These are phyloP conservation scores for Pythium pectinolyticum DNA, from an alignment of 352 stramenopile species.

Conservation along the genomic window DNA sequence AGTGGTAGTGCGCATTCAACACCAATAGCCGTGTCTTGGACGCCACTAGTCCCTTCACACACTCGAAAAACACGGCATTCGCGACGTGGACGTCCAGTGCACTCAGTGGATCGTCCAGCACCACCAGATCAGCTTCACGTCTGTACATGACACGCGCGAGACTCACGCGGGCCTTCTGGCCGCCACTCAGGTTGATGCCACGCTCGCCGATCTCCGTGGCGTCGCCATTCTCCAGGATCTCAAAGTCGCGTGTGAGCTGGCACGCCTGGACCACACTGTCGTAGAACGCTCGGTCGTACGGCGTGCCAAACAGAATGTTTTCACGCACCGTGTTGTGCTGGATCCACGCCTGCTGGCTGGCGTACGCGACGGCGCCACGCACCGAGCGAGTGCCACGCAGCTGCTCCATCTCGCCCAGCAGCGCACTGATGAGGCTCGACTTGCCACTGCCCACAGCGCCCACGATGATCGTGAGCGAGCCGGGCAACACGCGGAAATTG, in stretches of 20 bases:
- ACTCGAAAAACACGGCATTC: slow-evolving; percentile 38
- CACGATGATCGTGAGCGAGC: slow-evolving; percentile 61
- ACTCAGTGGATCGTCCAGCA: slow-evolving; percentile 71
- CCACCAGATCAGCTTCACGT: slow-evolving; percentile 46
- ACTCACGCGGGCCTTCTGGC: slow-evolving; percentile 73
- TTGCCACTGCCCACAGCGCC: slow-evolving; percentile 54
- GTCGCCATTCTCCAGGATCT: slow-evolving; percentile 51
- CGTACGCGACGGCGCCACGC: slow-evolving; percentile 62
- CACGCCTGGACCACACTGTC: slow-evolving; percentile 34
- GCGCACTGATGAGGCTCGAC: slow-evolving; percentile 49
- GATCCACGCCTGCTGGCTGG: slow-evolving; percentile 91
- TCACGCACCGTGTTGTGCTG: slow-evolving; percentile 86
- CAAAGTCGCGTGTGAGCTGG: slow-evolving; percentile 44
- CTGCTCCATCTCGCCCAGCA: slow-evolving; percentile 52
- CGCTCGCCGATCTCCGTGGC: slow-evolving; percentile 67
- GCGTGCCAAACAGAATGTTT: slow-evolving; percentile 88
- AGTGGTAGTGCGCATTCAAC: slow-evolving; percentile 48
- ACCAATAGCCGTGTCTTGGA: slow-evolving; percentile 41
- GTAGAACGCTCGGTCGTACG: slow-evolving; percentile 42
- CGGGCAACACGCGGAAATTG: slow-evolving; percentile 50
- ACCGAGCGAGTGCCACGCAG: slow-evolving; percentile 28
- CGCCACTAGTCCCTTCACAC: slow-evolving; percentile 32
- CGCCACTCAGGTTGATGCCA: slow-evolving; percentile 84
- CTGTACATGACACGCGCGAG: slow-evolving; percentile 65
- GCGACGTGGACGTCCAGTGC: slow-evolving; percentile 58